Conservation (phyloP, 441 rosid species). For the Arabidopsis hybrid region DNA sequence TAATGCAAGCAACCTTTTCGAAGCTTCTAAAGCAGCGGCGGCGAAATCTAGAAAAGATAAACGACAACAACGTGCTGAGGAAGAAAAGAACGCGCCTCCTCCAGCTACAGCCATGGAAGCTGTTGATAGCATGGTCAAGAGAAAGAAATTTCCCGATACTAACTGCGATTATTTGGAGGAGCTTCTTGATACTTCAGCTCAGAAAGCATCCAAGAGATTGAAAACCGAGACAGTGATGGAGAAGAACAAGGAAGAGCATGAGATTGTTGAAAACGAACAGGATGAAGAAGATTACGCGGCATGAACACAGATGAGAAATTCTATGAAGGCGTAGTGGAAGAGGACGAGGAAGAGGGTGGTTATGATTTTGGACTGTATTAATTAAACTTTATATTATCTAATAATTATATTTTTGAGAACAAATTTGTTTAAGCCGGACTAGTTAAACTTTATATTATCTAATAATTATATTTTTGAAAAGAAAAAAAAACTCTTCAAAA, state of each 20-base stretch:
- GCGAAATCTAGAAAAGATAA: constrained; percentile 52
- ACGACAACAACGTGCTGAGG: constrained; percentile 77
- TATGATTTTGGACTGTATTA: background rate
- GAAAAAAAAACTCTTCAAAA: no score
- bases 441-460: no score
- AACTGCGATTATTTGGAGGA: background rate
- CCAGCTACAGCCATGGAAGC: constrained; percentile 75
- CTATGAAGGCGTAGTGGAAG: background rate
- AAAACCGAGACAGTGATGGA: background rate
- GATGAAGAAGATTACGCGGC: background rate
- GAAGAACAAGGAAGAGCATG: background rate
- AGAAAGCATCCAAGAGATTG: background rate
- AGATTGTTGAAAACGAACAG: background rate
- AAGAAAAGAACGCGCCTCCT: constrained; percentile 62
- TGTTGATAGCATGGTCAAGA: constrained; percentile 41
- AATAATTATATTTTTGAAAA: no score
- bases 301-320: constrained; percentile 1
- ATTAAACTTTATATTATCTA: background rate
- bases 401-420: no score
- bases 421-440: no score
- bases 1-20: constrained; percentile 44
- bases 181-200: background rate
- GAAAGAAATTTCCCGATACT: background rate
- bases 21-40: background rate
- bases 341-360: background rate